These are phyloP conservation scores for Piedraia hortae DNA, from an alignment of 2,329 filamentous ascomycete genomes.

Conservation along the genomic window DNA sequence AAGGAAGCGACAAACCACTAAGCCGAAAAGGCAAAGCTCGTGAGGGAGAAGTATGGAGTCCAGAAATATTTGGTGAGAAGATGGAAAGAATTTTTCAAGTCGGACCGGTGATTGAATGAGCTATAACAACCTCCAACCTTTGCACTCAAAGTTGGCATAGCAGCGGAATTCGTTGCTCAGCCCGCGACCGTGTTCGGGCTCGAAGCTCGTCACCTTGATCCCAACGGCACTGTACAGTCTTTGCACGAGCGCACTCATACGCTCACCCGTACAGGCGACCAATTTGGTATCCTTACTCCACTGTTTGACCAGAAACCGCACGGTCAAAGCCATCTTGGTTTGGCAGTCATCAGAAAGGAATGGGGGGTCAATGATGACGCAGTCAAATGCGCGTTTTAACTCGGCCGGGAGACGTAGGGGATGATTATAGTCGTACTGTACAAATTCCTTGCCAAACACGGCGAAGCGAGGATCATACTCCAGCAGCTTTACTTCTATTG, in stretches of 20 bases:
- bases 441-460: constrained; percentile 49
- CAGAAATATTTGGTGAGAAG: constrained; percentile 36
- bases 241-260: constrained; percentile 36
- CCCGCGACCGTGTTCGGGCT: constrained; percentile 40
- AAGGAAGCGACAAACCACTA: constrained; percentile 11
- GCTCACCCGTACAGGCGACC: constrained; percentile 50
- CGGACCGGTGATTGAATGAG: constrained; percentile 17
- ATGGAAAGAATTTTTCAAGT: constrained; percentile 31
- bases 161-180: constrained; percentile 60
- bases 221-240: constrained; percentile 41
- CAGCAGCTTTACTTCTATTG: constrained; percentile 24
- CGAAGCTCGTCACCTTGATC: constrained; percentile 36
- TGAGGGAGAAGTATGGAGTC: constrained; percentile 36
- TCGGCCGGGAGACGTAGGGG: constrained; percentile 33
- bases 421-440: constrained; percentile 44
- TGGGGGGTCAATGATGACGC: constrained; percentile 50
- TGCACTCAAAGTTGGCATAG: constrained; percentile 50
- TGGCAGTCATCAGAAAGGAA: constrained; percentile 61
- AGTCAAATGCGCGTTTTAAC: constrained; percentile 36
- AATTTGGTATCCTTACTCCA: constrained; percentile 18
- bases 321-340: constrained; percentile 50
- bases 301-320: constrained; percentile 38
- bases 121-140: constrained; percentile 8
- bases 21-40: constrained; percentile 29
- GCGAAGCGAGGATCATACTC: constrained; percentile 50